These are phyloP conservation scores for Cladophialophora carrionii DNA, from an alignment of 2,329 filamentous ascomycete species.

Conservation along the genomic window DNA sequence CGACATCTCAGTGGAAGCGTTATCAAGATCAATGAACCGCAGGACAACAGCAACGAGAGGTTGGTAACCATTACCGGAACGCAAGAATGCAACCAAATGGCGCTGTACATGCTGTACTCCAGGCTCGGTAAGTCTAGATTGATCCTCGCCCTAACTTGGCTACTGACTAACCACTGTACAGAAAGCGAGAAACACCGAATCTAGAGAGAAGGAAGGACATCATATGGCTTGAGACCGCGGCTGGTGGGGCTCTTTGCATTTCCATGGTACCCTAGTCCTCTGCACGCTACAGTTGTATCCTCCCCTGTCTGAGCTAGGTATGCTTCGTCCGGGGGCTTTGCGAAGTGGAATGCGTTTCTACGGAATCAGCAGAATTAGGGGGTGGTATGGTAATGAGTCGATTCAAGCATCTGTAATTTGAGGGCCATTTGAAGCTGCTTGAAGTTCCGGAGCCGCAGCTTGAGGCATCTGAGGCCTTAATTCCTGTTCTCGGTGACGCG, in stretches of 20 bases:
- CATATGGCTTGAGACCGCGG: background rate
- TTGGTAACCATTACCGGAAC: constrained; percentile 97
- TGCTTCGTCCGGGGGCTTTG: background rate
- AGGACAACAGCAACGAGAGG: constrained; percentile 98
- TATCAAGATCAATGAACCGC: constrained; percentile 99
- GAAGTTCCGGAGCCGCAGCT: background rate
- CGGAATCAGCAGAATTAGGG: background rate
- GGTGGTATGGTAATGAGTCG: constrained; percentile 1
- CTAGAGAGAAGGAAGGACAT: background rate
- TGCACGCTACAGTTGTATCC: background rate
- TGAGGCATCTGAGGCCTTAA: constrained; percentile 8
- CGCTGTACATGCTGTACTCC: constrained; percentile 98
- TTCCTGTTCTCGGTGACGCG: background rate
- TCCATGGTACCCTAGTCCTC: background rate
- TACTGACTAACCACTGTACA: background rate
- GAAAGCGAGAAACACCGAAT: constrained; percentile 10
- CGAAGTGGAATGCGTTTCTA: background rate
- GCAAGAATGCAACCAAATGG: constrained; percentile 98
- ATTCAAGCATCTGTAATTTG: background rate
- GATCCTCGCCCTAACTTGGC: background rate
- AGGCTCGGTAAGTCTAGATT: constrained; percentile 72
- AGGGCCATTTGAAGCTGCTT: background rate
- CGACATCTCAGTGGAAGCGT: constrained; percentile 95
- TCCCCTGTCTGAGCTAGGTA: background rate
- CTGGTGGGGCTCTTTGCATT: background rate